Evolutionary conservation across 2,329 filamentous ascomycete species (phyloP).

Genomic region (Diaporthe citri): DNA sequence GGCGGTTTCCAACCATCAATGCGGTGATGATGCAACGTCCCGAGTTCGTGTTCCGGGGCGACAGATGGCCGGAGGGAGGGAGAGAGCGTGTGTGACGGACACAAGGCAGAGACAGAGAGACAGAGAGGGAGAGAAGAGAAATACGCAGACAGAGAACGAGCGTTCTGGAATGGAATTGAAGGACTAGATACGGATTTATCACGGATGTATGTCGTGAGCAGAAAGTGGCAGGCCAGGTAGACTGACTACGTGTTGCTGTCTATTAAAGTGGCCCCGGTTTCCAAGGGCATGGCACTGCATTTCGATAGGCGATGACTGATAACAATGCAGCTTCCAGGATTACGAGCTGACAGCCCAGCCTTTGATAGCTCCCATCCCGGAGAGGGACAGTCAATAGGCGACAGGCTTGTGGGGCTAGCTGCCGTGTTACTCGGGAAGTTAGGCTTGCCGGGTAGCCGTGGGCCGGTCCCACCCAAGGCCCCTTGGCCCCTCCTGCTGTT

Average conservation of each 20-base stretch:
- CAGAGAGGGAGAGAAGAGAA: not conserved
- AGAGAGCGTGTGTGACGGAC: not conserved
- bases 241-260: constrained; percentile 30
- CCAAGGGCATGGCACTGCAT: constrained; percentile 11
- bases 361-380: constrained; percentile 11
- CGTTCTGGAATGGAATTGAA: constrained; percentile 4
- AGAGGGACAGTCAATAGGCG: constrained; percentile 3
- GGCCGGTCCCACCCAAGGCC: constrained; percentile 12
- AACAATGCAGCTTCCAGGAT: constrained; percentile 24
- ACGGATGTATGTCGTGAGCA: constrained; percentile 3
- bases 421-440: not conserved
- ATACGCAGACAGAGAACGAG: constrained; percentile 10
- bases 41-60: not conserved
- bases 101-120: not conserved
- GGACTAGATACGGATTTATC: constrained; percentile 12
- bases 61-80: not conserved
- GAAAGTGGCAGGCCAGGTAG: not conserved
- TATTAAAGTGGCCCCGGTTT: constrained; percentile 21
- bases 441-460: constrained; percentile 21
- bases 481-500: constrained; percentile 1
- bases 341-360: constrained; percentile 25
- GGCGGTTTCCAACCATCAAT: constrained; percentile 16
- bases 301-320: constrained; percentile 32
- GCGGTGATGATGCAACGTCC: not conserved
- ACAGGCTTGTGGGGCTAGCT: not conserved